Base-by-base conservation (phyloP, 2,329 filamentous ascomycete genomes). In the Fusarium aywerte region DNA sequence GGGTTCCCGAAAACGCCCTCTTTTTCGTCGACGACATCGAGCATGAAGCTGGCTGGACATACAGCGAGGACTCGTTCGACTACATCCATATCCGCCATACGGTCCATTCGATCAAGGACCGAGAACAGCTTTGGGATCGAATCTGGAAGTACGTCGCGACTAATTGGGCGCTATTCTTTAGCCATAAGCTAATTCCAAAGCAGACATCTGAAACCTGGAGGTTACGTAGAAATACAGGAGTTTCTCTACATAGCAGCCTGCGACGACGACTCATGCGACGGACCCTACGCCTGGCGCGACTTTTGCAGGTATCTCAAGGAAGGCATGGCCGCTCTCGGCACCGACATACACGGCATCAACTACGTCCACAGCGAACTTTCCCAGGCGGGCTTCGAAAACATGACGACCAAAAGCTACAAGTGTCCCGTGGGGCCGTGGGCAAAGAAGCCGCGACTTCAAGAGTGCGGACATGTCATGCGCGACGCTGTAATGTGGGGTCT, bases 11-110 rank as follows among this genome's bases (percentile, higher is more conserved):
- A 50, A 85, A 85, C 54, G 81, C 83, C n/a, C 77, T 80, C 23
- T 85, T 85, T 63, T 78, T 82, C 23, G 80, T 85, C 36, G 83
- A 84, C 70, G 83, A 85, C 66, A 81, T 85, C 50, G 83, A 85
- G 60, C 80, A 82, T 42, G 79, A 79, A 47, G 81, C 81, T 18
- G 83, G 83, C 16, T 85, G 83, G 83, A 78, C 80, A 4, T 80
- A 83, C 55, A 74, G 78, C 7, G 78, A 81, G 6, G 75, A 81
- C 61, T 75, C 77, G 16, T 84, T 83, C 53, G 83, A 85, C 66
- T 83, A 77, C 58, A 81, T 85, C 50, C 83, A 85, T 65, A 75
- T 84, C 29, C 81, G 83, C 7, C 80, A 84, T 64, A 78, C 79
- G 2, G 67, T 83, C 5, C 80, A 81, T 61, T 82, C 82, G 0